A percentile compares a stretch with the other conserved stretches of the same genome.
These are phyloP conservation scores for Circinella minor DNA, from an alignment of 371 early-diverging fungal genomes.

Conservation along the genomic window DNA sequence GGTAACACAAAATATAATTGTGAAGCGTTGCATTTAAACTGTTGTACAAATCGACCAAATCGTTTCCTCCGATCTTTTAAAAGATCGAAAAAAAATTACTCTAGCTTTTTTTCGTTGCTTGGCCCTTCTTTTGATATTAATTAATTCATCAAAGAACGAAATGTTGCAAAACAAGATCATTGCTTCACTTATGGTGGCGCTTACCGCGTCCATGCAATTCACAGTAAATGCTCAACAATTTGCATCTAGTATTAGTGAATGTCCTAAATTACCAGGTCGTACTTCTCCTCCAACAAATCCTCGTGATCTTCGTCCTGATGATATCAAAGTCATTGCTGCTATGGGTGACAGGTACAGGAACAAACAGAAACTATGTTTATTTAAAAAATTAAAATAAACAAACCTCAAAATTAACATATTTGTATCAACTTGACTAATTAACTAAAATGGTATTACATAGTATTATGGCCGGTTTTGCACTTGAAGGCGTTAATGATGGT, in stretches of 20 bases:
- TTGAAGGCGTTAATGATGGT: conserved; percentile 24
- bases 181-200: neutral
- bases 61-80: too few species aligned
- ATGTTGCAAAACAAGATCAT: neutral
- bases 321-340: conserved; percentile 32
- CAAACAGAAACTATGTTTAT: neutral
- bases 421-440: neutral
- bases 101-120: too few species aligned
- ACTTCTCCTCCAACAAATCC: conserved; percentile 19
- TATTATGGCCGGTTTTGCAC: conserved; percentile 44
- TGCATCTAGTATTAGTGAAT: conserved; percentile 18
- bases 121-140: too few species aligned
- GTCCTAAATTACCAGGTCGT: conserved; percentile 27
- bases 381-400: too few species aligned
- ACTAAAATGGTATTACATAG: conserved; percentile 15
- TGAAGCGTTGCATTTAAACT: too few species aligned
- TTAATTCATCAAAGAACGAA: too few species aligned
- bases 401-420: too few species aligned
- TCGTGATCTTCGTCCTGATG: conserved; percentile 33
- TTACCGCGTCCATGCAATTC: neutral
- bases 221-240: neutral
- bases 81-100: too few species aligned
- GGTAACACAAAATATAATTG: too few species aligned
- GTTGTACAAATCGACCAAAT: too few species aligned
- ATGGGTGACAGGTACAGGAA: conserved; percentile 31